Conservation (phyloP, 1,284 basidiomycete species). For the Salmacisia buchloeana region DNA sequence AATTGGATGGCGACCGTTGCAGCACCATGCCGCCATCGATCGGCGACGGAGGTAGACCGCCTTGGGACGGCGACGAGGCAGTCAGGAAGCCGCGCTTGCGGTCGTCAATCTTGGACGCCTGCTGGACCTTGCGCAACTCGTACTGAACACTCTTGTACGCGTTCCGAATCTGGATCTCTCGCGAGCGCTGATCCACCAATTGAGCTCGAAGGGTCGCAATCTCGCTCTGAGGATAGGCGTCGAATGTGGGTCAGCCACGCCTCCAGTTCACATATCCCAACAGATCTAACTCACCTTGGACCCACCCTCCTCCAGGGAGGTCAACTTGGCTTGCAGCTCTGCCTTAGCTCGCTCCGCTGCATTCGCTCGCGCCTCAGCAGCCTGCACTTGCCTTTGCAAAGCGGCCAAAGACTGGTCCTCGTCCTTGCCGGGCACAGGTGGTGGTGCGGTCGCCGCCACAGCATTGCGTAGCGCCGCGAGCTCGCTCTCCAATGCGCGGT, state of each 20-base stretch:
- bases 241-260: neutral
- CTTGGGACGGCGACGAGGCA: neutral
- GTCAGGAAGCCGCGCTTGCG: constrained; percentile 18
- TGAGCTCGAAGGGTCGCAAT: neutral
- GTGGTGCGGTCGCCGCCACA: neutral
- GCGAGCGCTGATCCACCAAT: constrained; percentile 21
- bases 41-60: neutral
- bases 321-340: neutral
- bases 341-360: neutral
- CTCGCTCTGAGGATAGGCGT: neutral
- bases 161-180: constrained; percentile 34
- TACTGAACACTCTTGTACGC: constrained; percentile 37
- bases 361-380: neutral
- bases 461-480: neutral
- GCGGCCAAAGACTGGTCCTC: too few species aligned
- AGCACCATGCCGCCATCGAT: neutral
- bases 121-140: constrained; percentile 32
- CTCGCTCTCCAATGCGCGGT: constrained; percentile 1
- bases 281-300: constrained; percentile 1
- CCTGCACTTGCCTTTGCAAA: neutral
- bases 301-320: neutral
- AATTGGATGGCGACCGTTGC: neutral
- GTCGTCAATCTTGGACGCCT: constrained; percentile 13
- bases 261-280: neutral
- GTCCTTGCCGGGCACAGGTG: neutral